Percentiles rank a stretch among this genome's conserved stretches.
Evolutionary conservation across 2,329 filamentous ascomycete genomes (phyloP).

Genomic region (Penicillium expansum): DNA sequence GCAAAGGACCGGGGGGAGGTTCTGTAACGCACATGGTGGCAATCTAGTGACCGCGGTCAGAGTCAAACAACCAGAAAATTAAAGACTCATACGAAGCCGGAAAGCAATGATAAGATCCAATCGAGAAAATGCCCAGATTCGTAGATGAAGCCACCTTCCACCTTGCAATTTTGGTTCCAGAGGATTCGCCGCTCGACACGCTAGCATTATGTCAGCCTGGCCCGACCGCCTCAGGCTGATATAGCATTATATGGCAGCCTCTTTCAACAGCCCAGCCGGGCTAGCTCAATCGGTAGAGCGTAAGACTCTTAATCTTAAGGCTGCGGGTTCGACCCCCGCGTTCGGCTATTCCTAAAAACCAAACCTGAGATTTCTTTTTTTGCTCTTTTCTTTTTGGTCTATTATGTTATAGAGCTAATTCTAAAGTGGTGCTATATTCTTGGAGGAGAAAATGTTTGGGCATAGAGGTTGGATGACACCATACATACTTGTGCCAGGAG

Average conservation of each 20-base stretch:
- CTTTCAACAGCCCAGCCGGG: slow-evolving; percentile 32
- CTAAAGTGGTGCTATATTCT: not conserved
- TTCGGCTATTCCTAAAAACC: slow-evolving; percentile 35
- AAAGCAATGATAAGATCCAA: slow-evolving; percentile 9
- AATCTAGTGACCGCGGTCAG: slow-evolving; percentile 32
- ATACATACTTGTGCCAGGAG: no score
- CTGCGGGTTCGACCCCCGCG: slow-evolving; percentile 45
- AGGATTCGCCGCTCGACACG: slow-evolving; percentile 23
- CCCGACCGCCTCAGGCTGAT: not conserved
- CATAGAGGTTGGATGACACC: not conserved
- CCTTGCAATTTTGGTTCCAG: slow-evolving; percentile 21
- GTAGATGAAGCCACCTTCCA: slow-evolving; percentile 27
- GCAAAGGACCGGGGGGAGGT: not conserved
- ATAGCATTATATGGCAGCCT: not conserved
- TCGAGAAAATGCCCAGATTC: slow-evolving; percentile 8
- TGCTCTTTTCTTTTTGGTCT: not conserved
- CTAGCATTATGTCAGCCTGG: slow-evolving; percentile 20
- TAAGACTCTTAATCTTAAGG: slow-evolving; percentile 51
- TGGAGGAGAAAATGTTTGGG: no score
- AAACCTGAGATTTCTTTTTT: slow-evolving; percentile 14
- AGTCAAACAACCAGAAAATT: slow-evolving; percentile 25
- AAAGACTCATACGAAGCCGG: slow-evolving; percentile 27
- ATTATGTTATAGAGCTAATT: not conserved
- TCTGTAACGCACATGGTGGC: slow-evolving; percentile 32
- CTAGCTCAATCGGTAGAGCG: slow-evolving; percentile 52